Base-by-base conservation (phyloP, 225 moss, liverwort and hornwort genomes). In the Neckera pumila region DNA sequence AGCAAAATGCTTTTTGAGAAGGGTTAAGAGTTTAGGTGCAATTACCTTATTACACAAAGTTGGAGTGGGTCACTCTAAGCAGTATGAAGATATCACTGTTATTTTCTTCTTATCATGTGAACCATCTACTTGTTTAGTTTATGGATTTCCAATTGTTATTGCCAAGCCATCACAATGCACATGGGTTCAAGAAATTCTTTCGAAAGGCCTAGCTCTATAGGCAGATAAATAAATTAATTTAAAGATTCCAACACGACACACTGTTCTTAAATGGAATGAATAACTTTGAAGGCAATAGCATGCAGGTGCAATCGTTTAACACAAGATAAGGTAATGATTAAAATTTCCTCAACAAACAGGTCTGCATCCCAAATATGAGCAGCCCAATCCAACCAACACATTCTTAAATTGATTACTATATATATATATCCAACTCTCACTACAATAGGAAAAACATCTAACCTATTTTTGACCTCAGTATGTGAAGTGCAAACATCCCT, bases 31-130 rank as follows among this genome's bases (percentile, higher is more conserved):
- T 26, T 40, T 25, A 40, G 8, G 8, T n/a, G n/a, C n/a, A n/a
- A 2, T 14, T 14, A 38, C 8, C 4, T 1, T 23, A 22, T 40
- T 40, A 70, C 40, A n/a, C 45, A 40, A 1, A 40, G 3, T 40
- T 26, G 42, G 71, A 71, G 5, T 42, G 15, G 42, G 5, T 42
- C 71, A 42, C 42, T 42, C 42, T 40, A 42, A 42, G 15, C 2
- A 42, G 1, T 70, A 25, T 25, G 7, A 42, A 70, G 70, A 42
- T 0, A 0, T 27, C 3, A 8, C 4, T 71, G 0, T 25, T 9
- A 71, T 15, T 26, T n/a, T 14, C 8, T 26, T 40, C 40, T 70
- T 38, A 23, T 5, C 0, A 42, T 71, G 71, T 42, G 5, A 42
- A 42, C 26, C 40, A 40, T 13, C 13, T 38, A 12, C 7, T 38